Conservation (phyloP, 306 rosid genomes). For the Glycine latifolia region DNA sequence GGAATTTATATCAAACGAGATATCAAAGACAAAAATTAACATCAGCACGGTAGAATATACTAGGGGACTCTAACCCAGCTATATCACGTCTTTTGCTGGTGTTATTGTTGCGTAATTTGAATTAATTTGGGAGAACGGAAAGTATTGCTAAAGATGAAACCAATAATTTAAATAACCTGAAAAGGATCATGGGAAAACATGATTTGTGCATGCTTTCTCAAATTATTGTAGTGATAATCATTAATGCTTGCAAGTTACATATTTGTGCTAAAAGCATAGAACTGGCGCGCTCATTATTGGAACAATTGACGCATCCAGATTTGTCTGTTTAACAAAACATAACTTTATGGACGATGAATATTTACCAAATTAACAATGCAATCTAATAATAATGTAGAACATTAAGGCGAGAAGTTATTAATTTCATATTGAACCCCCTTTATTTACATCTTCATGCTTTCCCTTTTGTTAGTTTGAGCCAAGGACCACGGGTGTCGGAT, state of each 20-base stretch:
- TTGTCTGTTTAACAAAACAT: not conserved
- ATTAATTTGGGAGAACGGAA: not conserved
- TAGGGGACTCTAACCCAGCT: not conserved
- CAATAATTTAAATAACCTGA: not conserved
- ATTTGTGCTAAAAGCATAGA: not conserved
- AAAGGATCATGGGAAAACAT: not conserved
- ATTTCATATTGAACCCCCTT: not conserved
- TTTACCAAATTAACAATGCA: not conserved
- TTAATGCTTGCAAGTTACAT: slow-evolving; percentile 19
- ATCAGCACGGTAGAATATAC: too few relatives aligned
- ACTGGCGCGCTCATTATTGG: not conserved
- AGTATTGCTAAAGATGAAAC: not conserved
- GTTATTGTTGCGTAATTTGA: not conserved
- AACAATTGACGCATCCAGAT: not conserved
- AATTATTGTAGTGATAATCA: slow-evolving; percentile 13
- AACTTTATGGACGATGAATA: not conserved
- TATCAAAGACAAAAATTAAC: too few relatives aligned
- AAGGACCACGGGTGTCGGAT: not conserved
- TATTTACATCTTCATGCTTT: not conserved
- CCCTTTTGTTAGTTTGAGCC: not conserved
- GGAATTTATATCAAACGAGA: not conserved
- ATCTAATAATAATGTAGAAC: not conserved
- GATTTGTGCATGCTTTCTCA: slow-evolving; percentile 1
- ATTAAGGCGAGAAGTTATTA: not conserved
- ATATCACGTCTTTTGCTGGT: not conserved